Conservation (phyloP, 345 rosid genomes). For the Psidium guajava region DNA sequence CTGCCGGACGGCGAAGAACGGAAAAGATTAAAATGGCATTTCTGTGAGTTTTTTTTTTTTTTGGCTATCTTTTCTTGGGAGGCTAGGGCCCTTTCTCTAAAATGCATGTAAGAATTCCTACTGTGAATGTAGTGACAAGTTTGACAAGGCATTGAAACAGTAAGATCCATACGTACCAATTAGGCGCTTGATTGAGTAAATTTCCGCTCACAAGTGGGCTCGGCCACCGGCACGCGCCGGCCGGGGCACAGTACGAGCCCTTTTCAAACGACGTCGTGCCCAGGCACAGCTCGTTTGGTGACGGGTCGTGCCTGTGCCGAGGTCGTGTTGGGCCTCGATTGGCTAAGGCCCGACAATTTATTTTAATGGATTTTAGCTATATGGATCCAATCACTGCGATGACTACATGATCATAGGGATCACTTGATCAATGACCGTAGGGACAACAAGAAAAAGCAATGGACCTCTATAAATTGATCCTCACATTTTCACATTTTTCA, state of each 20-base stretch:
- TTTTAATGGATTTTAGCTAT: too few relatives aligned
- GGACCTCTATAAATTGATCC: too few relatives aligned
- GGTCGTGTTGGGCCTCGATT: neutral
- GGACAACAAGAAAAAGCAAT: too few relatives aligned
- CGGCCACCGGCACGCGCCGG: neutral
- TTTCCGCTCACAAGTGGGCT: neutral
- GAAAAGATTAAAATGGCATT: neutral
- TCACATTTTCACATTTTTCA: too few relatives aligned
- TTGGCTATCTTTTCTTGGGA: accelerated
- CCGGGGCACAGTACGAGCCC: neutral
- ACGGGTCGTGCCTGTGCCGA: neutral
- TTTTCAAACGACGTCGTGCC: neutral
- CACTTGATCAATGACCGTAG: too few relatives aligned
- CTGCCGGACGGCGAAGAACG: neutral
- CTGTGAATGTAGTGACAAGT: neutral
- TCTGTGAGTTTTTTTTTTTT: neutral
- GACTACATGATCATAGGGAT: too few relatives aligned
- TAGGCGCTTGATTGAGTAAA: neutral
- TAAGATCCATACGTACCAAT: neutral
- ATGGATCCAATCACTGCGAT: too few relatives aligned
- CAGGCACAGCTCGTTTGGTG: neutral
- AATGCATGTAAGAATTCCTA: neutral
- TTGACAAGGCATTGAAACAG: neutral
- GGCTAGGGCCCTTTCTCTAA: neutral
- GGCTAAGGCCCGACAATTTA: neutral